Conservation (phyloP, 2,329 filamentous ascomycete species). For the Didymella glomerata region DNA sequence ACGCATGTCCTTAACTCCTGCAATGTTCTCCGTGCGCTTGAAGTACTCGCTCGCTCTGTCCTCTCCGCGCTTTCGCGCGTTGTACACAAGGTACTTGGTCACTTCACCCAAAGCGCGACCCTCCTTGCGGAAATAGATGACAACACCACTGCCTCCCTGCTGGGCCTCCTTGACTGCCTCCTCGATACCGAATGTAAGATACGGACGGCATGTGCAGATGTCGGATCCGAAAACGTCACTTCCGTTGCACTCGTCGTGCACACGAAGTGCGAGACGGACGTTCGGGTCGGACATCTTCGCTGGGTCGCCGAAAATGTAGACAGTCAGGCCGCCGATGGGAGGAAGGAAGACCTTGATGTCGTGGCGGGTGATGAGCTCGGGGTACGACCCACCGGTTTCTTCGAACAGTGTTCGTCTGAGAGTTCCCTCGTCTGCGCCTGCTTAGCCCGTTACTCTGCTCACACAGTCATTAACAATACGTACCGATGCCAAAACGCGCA, state of each 20-base stretch:
- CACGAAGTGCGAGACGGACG: slow-evolving; percentile 79
- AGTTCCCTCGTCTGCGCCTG: slow-evolving; percentile 75
- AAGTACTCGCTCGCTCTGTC: slow-evolving; percentile 91
- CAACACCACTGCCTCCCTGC: slow-evolving; percentile 89
- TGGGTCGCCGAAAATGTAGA: slow-evolving; percentile 96
- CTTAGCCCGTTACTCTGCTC: slow-evolving; percentile 36
- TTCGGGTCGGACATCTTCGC: slow-evolving; percentile 91
- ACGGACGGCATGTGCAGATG: slow-evolving; percentile 95
- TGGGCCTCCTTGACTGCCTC: slow-evolving; percentile 98
- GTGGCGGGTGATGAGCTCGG: slow-evolving; percentile 90
- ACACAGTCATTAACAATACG: slow-evolving; percentile 29
- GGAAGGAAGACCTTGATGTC: slow-evolving; percentile 97
- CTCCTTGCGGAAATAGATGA: slow-evolving; percentile 99
- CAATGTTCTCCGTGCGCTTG: slow-evolving; percentile 96
- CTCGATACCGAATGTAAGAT: slow-evolving; percentile 95
- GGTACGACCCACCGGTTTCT: slow-evolving; percentile 94
- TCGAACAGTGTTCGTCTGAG: slow-evolving; percentile 90
- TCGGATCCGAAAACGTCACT: slow-evolving; percentile 98
- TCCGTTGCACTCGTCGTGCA: slow-evolving; percentile 92
- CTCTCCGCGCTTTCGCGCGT: slow-evolving; percentile 77
- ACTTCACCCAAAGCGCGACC: slow-evolving; percentile 94
- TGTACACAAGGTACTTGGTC: slow-evolving; percentile 86
- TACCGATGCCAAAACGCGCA: slow-evolving; percentile 88
- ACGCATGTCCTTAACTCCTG: slow-evolving; percentile 94
- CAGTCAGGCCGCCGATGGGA: slow-evolving; percentile 92